A percentile compares a stretch with the other conserved stretches of the same genome.
Evolutionary conservation across 1,139 yeast genomes (phyloP).

Genomic region (Suhomyces chickasaworum): DNA sequence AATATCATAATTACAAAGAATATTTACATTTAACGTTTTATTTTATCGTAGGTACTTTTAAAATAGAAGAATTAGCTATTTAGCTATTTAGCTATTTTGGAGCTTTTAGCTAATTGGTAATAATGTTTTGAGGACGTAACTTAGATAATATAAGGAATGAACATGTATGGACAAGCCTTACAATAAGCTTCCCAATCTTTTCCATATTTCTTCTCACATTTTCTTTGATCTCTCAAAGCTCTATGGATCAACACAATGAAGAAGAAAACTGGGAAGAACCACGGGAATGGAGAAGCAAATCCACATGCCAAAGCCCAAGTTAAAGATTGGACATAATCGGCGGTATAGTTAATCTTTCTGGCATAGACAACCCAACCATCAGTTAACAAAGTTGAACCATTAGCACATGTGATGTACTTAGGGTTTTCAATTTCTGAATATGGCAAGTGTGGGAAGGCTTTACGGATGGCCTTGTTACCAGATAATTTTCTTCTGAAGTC

Average conservation of each 20-base stretch:
- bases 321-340: slow-evolving; percentile 84
- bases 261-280: slow-evolving; percentile 95
- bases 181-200: slow-evolving; percentile 88
- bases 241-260: slow-evolving; percentile 85
- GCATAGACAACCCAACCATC: slow-evolving; percentile 96
- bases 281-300: slow-evolving; percentile 81
- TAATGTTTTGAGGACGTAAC: background rate
- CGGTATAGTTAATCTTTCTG: slow-evolving; percentile 93
- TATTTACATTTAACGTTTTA: slow-evolving; percentile 1
- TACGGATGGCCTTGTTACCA: slow-evolving; percentile 75
- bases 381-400: slow-evolving; percentile 80
- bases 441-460: slow-evolving; percentile 92
- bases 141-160: slow-evolving; percentile 82
- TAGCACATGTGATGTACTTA: slow-evolving; percentile 75
- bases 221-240: slow-evolving; percentile 80
- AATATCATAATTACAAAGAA: background rate
- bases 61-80: no score
- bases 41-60: background rate
- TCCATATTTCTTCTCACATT: slow-evolving; percentile 86
- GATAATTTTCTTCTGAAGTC: slow-evolving; percentile 85
- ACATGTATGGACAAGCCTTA: slow-evolving; percentile 87
- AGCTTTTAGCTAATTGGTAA: no score
- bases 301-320: slow-evolving; percentile 96
- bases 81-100: no score
- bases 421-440: slow-evolving; percentile 81